Conservation (phyloP, 1,284 basidiomycete species). For the Papiliotrema flavescens region DNA sequence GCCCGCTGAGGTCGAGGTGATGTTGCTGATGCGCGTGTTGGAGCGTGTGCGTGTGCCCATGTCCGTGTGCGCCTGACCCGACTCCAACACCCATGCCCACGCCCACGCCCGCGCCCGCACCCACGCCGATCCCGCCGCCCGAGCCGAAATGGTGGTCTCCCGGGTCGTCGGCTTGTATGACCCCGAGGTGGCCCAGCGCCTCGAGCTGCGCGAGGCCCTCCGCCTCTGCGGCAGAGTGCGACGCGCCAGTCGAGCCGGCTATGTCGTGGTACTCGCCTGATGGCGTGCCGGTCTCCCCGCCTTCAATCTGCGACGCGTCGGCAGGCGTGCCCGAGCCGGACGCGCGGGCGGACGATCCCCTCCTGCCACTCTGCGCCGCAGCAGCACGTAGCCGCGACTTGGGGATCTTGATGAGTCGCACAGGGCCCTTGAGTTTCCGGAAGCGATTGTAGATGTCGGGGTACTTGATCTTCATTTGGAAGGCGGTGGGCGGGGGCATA, state of each 20-base stretch:
- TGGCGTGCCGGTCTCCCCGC: background rate
- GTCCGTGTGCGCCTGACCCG: too few species aligned
- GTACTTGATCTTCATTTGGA: constrained; percentile 42
- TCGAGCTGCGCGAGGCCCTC: background rate
- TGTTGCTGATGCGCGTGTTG: background rate
- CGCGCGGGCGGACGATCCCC: background rate
- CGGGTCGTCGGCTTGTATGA: background rate
- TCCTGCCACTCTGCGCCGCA: background rate
- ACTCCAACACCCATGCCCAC: background rate
- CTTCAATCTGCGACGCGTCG: background rate
- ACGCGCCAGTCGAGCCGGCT: background rate
- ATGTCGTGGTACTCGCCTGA: background rate
- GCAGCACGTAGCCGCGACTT: constrained; percentile 9
- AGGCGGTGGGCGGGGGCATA: constrained; percentile 37
- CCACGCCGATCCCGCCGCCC: background rate
- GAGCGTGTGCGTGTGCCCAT: background rate
- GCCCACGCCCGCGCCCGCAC: background rate
- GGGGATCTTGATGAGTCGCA: constrained; percentile 34
- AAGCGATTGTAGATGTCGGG: constrained; percentile 48
- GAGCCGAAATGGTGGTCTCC: background rate
- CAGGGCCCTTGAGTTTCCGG: constrained; percentile 42
- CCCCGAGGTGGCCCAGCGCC: background rate
- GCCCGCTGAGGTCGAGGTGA: background rate
- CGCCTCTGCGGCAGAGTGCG: background rate
- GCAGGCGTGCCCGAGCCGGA: background rate